These are phyloP conservation scores for Tephrocybe sp. DNA, from an alignment of 768 basidiomycete genomes.

Conservation along the genomic window DNA sequence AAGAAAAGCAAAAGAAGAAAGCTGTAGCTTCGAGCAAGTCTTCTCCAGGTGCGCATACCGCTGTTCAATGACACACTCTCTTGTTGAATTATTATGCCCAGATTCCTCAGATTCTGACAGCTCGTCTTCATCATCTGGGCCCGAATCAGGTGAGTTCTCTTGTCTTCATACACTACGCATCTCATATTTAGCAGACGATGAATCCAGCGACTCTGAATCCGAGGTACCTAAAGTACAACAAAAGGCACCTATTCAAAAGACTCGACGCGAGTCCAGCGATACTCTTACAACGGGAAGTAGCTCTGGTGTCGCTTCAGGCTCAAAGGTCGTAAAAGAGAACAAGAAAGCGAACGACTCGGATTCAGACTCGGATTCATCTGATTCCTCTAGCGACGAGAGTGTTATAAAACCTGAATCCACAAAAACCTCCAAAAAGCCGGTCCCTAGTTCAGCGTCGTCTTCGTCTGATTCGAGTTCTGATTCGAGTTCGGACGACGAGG, in stretches of 20 bases:
- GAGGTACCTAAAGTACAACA: constrained; percentile 6
- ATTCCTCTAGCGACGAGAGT: constrained; percentile 1
- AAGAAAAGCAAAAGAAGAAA: constrained; percentile 7
- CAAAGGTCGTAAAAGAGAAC: constrained; percentile 1
- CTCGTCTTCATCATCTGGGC: constrained; percentile 23
- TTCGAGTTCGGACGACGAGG: constrained; percentile 3
- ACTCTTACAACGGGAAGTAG: constrained; percentile 19
- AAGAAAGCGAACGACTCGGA: constrained; percentile 13
- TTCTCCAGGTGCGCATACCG: constrained; percentile 11
- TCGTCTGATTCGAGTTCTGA: constrained; percentile 7
- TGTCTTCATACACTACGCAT: constrained; percentile 8
- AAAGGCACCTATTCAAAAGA: constrained; percentile 10
- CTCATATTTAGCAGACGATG: constrained; percentile 25
- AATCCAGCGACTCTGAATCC: constrained; percentile 29
- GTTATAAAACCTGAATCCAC: neutral
- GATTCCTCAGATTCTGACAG: constrained; percentile 18
- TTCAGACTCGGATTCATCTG: constrained; percentile 13
- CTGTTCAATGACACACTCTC: neutral
- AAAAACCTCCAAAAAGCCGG: neutral
- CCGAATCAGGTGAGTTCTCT: constrained; percentile 25
- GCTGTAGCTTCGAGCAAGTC: constrained; percentile 1
- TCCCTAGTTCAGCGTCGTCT: neutral
- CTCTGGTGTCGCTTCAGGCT: constrained; percentile 9
- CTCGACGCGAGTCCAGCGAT: constrained; percentile 16
- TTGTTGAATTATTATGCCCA: constrained; percentile 1